phyloP scores from a whole-genome alignment of 148 eudicot genomes.

The Salicornia ramosissima region DNA sequence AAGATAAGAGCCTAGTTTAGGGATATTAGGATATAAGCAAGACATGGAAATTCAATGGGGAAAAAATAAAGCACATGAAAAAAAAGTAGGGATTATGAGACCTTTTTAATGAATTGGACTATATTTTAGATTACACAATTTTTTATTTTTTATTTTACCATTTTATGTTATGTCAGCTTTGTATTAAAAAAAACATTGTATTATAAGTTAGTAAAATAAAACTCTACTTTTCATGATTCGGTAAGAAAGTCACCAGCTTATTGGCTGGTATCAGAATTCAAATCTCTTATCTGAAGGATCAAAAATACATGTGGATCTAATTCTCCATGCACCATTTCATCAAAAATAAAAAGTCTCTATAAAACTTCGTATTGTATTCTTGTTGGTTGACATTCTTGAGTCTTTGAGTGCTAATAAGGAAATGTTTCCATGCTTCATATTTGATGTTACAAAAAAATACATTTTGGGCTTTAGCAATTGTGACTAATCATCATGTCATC shows the following conservation, averaged over 20 bases:
- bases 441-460: slow-evolving; percentile 13
- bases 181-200: neutral
- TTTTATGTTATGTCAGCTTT: slow-evolving; percentile 12
- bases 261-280: too few species aligned
- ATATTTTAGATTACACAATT: neutral
- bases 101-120: neutral
- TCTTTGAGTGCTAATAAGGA: slow-evolving; percentile 1
- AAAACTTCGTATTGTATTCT: neutral
- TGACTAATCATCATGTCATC: neutral
- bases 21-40: neutral
- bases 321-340: too few species aligned
- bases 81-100: neutral
- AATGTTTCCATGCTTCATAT: slow-evolving; percentile 7
- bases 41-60: neutral
- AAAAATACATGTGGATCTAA: too few species aligned
- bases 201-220: neutral
- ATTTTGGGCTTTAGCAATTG: neutral
- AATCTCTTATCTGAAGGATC: too few species aligned
- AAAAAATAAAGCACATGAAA: neutral
- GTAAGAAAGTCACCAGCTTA: too few species aligned
- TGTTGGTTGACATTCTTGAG: slow-evolving; percentile 9
- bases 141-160: slow-evolving; percentile 2
- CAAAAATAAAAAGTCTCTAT: too few species aligned
- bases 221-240: neutral
- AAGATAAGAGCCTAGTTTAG: neutral